Evolutionary conservation across 116 monocot genomes (phyloP).

Genomic region (Posidonia oceanica): DNA sequence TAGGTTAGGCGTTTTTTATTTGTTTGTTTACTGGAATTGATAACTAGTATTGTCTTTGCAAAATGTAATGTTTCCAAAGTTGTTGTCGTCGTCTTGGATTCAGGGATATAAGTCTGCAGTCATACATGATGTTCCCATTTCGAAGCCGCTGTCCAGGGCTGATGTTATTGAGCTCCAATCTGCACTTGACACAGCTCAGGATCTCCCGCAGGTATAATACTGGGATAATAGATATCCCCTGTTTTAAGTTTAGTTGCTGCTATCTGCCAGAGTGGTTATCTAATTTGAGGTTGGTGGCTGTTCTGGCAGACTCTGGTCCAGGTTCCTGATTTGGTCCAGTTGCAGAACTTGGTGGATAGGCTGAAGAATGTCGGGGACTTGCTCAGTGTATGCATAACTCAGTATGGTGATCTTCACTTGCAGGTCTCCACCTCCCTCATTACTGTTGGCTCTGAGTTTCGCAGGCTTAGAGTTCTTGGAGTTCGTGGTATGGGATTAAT

Average conservation of each 20-base stretch:
- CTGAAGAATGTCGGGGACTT: conserved; percentile 90
- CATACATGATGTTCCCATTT: conserved; percentile 96
- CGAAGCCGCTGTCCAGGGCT: conserved; percentile 61
- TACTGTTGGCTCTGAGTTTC: conserved; percentile 79
- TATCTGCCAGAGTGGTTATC: too few species aligned
- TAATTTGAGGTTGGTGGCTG: background rate
- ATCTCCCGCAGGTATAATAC: conserved; percentile 65
- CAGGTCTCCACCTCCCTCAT: conserved; percentile 83
- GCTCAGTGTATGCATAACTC: conserved; percentile 59
- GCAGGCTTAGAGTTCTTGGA: conserved; percentile 69
- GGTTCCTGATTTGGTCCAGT: conserved; percentile 73
- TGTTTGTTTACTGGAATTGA: too few species aligned
- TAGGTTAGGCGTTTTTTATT: background rate
- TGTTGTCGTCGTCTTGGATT: background rate
- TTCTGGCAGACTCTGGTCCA: conserved; percentile 70
- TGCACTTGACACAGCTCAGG: conserved; percentile 69
- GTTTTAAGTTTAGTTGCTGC: background rate
- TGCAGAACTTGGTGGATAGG: conserved; percentile 83
- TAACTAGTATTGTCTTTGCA: too few species aligned
- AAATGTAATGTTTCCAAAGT: background rate
- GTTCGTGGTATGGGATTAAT: conserved; percentile 10
- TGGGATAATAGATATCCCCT: background rate
- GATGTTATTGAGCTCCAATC: conserved; percentile 69
- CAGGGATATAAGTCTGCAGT: conserved; percentile 70
- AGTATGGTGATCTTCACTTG: conserved; percentile 90